These are phyloP conservation scores for Elsinoe australis DNA, from an alignment of 2,329 filamentous ascomycete species.

Conservation along the genomic window DNA sequence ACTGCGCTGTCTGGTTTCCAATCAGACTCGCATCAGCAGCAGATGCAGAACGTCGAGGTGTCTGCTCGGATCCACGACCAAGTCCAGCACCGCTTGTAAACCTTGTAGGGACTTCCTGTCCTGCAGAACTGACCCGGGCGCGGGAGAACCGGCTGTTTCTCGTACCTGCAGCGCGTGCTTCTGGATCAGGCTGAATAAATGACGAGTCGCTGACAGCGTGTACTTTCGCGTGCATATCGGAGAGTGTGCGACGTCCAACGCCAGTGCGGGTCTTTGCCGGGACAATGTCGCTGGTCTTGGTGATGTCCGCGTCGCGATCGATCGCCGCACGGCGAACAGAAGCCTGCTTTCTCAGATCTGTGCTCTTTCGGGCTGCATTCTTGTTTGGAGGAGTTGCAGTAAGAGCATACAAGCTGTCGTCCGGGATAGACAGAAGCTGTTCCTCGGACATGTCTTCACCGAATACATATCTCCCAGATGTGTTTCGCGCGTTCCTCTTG, in stretches of 20 bases:
- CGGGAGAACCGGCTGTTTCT: slow-evolving; percentile 50
- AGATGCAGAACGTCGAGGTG: slow-evolving; percentile 24
- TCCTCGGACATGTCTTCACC: slow-evolving; percentile 43
- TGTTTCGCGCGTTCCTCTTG: slow-evolving; percentile 33
- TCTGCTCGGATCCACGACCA: slow-evolving; percentile 17
- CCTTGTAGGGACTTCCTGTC: slow-evolving; percentile 16
- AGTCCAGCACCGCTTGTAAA: slow-evolving; percentile 20
- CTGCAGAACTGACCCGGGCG: slow-evolving; percentile 16
- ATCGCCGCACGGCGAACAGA: slow-evolving; percentile 38
- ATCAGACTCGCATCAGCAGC: slow-evolving; percentile 34
- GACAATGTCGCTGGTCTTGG: slow-evolving; percentile 29
- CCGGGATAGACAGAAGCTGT: slow-evolving; percentile 42
- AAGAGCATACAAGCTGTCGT: slow-evolving; percentile 42
- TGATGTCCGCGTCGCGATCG: slow-evolving; percentile 33
- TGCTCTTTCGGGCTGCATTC: slow-evolving; percentile 26
- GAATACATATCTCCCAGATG: background rate
- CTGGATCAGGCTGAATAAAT: slow-evolving; percentile 43
- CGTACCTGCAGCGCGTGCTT: slow-evolving; percentile 35
- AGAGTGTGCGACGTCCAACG: slow-evolving; percentile 42
- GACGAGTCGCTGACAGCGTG: slow-evolving; percentile 47
- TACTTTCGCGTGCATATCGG: slow-evolving; percentile 50
- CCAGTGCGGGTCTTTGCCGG: slow-evolving; percentile 25
- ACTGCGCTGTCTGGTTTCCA: slow-evolving; percentile 47
- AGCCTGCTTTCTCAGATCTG: slow-evolving; percentile 39
- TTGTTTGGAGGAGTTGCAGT: slow-evolving; percentile 36